phyloP scores from a whole-genome alignment of 2,329 filamentous ascomycete genomes.

The Aspergillus sojae region DNA sequence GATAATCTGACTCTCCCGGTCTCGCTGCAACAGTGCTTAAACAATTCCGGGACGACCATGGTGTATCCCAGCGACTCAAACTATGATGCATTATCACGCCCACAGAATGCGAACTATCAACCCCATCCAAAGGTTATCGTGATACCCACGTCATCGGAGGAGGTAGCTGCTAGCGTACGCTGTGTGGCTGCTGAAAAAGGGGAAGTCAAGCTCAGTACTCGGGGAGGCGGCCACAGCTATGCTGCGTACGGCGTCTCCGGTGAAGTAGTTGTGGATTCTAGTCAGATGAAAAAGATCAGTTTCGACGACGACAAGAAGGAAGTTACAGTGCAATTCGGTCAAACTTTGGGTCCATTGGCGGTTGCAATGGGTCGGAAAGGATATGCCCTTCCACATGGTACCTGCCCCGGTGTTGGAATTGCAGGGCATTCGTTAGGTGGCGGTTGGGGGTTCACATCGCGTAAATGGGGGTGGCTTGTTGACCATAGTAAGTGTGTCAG shows the following conservation, averaged over 20 bases:
- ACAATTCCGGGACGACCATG: background rate
- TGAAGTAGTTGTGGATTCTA: constrained; percentile 8
- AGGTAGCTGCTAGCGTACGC: constrained; percentile 9
- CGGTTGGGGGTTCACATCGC: constrained; percentile 9
- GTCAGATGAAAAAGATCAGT: constrained; percentile 5
- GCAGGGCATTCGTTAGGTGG: constrained; percentile 11
- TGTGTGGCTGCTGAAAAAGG: constrained; percentile 10
- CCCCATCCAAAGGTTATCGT: constrained; percentile 6
- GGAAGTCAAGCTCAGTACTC: constrained; percentile 8
- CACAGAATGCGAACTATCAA: constrained; percentile 11
- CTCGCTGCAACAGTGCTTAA: background rate
- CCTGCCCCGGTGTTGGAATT: constrained; percentile 8
- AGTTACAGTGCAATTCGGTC: constrained; percentile 6
- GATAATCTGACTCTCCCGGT: background rate
- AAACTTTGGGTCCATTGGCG: constrained; percentile 6
- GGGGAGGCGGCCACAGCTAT: constrained; percentile 13
- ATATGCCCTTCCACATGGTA: constrained; percentile 11
- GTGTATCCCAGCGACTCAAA: background rate
- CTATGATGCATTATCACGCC: background rate
- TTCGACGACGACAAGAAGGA: background rate
- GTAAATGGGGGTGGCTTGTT: constrained; percentile 14
- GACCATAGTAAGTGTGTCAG: constrained; percentile 6
- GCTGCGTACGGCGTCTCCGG: constrained; percentile 11
- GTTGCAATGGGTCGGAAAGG: constrained; percentile 7
- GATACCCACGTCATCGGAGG: constrained; percentile 2